A percentile compares a stretch with the other conserved stretches of the same genome.
These are phyloP conservation scores for Ceratocystis albifundus DNA, from an alignment of 2,329 filamentous ascomycete genomes.

Conservation along the genomic window DNA sequence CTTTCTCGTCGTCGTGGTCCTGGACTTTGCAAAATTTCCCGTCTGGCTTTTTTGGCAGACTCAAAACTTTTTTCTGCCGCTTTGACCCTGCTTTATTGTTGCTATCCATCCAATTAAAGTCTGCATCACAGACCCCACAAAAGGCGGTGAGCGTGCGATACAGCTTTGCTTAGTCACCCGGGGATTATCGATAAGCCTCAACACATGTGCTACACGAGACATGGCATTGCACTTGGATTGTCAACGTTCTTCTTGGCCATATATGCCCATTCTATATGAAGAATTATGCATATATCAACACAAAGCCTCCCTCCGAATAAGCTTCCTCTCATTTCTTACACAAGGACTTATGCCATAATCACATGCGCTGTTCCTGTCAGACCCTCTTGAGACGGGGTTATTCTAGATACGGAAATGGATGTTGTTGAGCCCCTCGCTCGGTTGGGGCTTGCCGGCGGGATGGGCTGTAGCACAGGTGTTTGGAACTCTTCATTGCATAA, in stretches of 20 bases:
- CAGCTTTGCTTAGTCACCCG: not conserved
- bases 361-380: not conserved
- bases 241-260: not conserved
- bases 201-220: not conserved
- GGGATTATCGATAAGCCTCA: not conserved
- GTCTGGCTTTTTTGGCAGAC: conserved; percentile 12
- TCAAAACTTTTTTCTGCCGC: conserved; percentile 25
- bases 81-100: conserved; percentile 13
- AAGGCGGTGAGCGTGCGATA: conserved; percentile 13
- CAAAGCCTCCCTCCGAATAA: too few relatives aligned
- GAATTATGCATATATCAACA: not conserved
- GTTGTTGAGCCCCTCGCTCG: not conserved
- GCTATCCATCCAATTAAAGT: conserved; percentile 18
- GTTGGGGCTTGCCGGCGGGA: not conserved
- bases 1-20: conserved; percentile 5
- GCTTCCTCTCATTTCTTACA: not conserved
- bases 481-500: not conserved
- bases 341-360: not conserved
- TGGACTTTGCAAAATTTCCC: conserved; percentile 21
- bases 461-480: not conserved
- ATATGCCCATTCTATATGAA: not conserved
- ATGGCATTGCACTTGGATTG: not conserved
- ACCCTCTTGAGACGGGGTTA: not conserved
- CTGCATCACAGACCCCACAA: not conserved
- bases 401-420: not conserved